These are phyloP conservation scores for Aspergillus quadrilineatus DNA, from an alignment of 2,329 filamentous ascomycete species.

Conservation along the genomic window DNA sequence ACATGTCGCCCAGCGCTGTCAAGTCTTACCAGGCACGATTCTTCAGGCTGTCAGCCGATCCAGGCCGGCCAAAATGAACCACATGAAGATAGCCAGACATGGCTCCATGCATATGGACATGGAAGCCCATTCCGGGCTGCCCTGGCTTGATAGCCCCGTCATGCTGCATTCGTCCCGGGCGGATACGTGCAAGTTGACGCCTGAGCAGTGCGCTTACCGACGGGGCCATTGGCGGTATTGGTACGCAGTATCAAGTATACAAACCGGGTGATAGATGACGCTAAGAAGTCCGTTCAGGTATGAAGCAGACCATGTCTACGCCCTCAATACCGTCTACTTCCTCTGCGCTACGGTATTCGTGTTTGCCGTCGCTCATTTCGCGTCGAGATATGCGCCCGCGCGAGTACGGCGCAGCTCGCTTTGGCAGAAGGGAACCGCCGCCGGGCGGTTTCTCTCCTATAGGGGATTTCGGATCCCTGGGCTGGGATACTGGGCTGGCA, in stretches of 20 bases:
- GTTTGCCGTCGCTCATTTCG: slow-evolving; percentile 46
- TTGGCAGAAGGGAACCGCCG: slow-evolving; percentile 38
- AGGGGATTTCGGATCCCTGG: slow-evolving; percentile 36
- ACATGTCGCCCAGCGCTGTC: background rate
- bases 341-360: slow-evolving; percentile 51
- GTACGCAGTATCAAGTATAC: slow-evolving; percentile 20
- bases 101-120: background rate
- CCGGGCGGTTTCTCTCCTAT: slow-evolving; percentile 45
- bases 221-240: slow-evolving; percentile 31
- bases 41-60: background rate
- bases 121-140: slow-evolving; percentile 12
- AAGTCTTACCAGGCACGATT: background rate
- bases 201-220: slow-evolving; percentile 32
- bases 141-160: slow-evolving; percentile 35
- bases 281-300: slow-evolving; percentile 41
- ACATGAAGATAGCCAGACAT: background rate
- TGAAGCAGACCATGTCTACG: slow-evolving; percentile 55
- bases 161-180: slow-evolving; percentile 32
- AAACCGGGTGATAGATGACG: background rate
- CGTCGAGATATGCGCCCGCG: slow-evolving; percentile 32
- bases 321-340: slow-evolving; percentile 54
- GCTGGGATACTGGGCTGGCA: slow-evolving; percentile 45
- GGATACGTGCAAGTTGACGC: slow-evolving; percentile 30
- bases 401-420: slow-evolving; percentile 23
- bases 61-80: background rate